These are phyloP conservation scores for Zhuliangozyma parablackwelliae DNA, from an alignment of 1,139 yeast species.

Conservation along the genomic window DNA sequence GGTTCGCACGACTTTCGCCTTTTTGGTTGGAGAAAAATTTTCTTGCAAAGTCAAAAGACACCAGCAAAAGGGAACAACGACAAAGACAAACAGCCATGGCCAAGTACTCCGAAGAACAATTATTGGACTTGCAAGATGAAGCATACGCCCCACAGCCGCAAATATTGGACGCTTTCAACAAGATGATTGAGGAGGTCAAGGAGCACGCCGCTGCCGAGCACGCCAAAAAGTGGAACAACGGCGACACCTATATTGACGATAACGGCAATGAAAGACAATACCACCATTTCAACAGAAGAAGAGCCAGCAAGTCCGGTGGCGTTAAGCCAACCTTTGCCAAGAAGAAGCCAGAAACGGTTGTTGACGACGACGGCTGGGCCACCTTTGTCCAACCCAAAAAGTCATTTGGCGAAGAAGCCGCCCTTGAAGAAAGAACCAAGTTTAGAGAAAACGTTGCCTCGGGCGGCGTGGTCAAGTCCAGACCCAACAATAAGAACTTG, in stretches of 20 bases:
- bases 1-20: too few species aligned
- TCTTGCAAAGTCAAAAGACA: too few species aligned
- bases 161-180: constrained; percentile 60
- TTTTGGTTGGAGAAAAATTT: background rate
- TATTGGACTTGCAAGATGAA: constrained; percentile 50
- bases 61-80: background rate
- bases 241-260: constrained; percentile 48
- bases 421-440: constrained; percentile 41
- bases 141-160: constrained; percentile 59
- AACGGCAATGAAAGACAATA: constrained; percentile 47
- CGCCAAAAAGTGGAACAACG: constrained; percentile 36
- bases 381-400: constrained; percentile 48
- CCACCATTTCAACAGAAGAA: constrained; percentile 52
- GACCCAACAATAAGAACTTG: constrained; percentile 70
- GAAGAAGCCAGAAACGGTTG: constrained; percentile 52
- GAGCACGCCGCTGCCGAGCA: constrained; percentile 35
- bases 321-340: constrained; percentile 55
- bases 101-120: constrained; percentile 69
- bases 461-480: constrained; percentile 43
- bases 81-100: constrained; percentile 28
- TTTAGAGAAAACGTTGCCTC: constrained; percentile 46
- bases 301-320: constrained; percentile 46
- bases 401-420: constrained; percentile 47
- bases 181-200: constrained; percentile 62
- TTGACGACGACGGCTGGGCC: constrained; percentile 82